Percentiles rank a stretch among this genome's conserved stretches.
These are phyloP conservation scores for Lactifluus rugatus DNA, from an alignment of 768 basidiomycete species.

Conservation along the genomic window DNA sequence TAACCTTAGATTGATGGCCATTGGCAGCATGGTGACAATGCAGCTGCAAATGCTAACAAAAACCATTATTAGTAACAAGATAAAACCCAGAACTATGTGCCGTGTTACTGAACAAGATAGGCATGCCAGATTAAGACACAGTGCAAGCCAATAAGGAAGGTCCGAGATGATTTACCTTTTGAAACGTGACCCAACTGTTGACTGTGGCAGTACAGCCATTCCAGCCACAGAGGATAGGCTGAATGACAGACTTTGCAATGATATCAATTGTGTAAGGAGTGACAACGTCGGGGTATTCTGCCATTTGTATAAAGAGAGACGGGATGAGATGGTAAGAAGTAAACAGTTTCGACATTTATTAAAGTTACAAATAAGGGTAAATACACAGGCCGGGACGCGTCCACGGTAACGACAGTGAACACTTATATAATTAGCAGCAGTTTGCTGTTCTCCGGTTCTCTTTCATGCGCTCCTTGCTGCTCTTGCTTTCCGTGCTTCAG, in stretches of 20 bases:
- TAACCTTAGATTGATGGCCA: neutral
- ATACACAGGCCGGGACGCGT: neutral
- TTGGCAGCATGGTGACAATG: neutral
- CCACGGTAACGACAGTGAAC: neutral
- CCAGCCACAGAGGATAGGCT: slow-evolving; percentile 8
- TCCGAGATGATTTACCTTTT: neutral
- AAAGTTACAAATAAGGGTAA: neutral
- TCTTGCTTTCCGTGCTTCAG: neutral
- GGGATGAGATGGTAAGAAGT: no score
- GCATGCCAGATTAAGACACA: no score
- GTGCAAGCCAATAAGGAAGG: no score
- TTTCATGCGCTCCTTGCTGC: slow-evolving; percentile 2
- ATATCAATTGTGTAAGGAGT: neutral
- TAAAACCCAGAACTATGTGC: no score
- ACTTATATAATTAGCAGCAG: neutral
- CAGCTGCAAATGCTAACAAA: neutral
- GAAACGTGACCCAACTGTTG: slow-evolving; percentile 5
- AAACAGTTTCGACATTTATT: neutral
- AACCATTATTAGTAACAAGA: neutral
- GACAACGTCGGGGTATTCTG: neutral
- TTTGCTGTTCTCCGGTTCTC: neutral
- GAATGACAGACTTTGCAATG: slow-evolving; percentile 21
- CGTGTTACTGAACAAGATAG: neutral
- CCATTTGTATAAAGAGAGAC: neutral
- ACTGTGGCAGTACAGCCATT: slow-evolving; percentile 1